phyloP scores from a whole-genome alignment of 371 early-diverging fungal genomes.

The Rhizopus delemar region DNA sequence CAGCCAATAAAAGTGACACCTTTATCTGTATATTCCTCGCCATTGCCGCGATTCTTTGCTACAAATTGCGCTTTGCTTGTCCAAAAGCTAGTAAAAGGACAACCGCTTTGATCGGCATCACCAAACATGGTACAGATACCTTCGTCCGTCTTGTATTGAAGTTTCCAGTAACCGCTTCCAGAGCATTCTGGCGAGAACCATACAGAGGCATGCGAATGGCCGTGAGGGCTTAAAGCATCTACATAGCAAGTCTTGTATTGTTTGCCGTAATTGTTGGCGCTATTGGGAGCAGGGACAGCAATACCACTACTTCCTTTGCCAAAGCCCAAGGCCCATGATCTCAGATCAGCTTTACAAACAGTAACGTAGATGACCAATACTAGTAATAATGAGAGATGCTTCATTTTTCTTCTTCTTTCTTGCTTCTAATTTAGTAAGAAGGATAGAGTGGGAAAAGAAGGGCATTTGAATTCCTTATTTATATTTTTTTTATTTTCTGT shows the following conservation, averaged over 20 bases:
- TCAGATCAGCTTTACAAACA: not conserved
- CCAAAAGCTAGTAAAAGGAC: constrained; percentile 4
- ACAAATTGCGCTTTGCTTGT: not conserved
- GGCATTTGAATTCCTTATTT: too few relatives aligned
- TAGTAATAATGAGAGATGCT: too few relatives aligned
- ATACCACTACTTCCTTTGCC: not conserved
- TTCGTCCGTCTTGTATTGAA: not conserved
- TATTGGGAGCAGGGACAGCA: not conserved
- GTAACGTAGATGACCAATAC: too few relatives aligned
- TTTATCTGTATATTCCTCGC: constrained; percentile 4
- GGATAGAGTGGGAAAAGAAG: too few relatives aligned
- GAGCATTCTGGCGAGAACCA: constrained; percentile 7
- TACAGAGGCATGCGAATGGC: not conserved
- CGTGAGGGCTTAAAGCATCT: not conserved
- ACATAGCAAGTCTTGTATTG: not conserved
- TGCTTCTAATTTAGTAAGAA: too few relatives aligned
- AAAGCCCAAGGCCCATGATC: constrained; percentile 2
- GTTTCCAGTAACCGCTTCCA: constrained; percentile 1
- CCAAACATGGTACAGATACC: constrained; percentile 5
- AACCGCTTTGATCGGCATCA: not conserved
- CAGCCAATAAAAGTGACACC: constrained; percentile 5
- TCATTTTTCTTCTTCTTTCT: too few relatives aligned
- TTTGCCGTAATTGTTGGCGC: not conserved
- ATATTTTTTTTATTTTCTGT: too few relatives aligned
- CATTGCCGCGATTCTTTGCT: not conserved